Base-by-base conservation (phyloP, 495 filamentous ascomycete genomes). In the Neurospora tetraspora region DNA sequence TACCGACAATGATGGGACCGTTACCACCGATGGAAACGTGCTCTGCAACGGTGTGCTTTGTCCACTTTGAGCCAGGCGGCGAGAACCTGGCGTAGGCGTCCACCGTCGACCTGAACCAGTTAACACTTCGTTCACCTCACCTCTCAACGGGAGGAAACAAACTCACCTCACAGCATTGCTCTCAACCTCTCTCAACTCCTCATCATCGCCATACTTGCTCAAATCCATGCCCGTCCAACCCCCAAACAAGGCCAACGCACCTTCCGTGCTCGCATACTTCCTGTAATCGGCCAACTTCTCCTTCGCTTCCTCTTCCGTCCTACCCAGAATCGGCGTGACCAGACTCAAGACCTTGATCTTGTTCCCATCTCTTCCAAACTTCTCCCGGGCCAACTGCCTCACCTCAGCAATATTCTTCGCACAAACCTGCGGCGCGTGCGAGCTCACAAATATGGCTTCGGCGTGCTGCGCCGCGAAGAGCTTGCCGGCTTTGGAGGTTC, bases 211-310 rank as follows among this genome's bases (percentile, higher is more conserved):
- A 74, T 89, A 89, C 69, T 79, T 72, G 31, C 78, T 74, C 5
- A 89, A 80, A 77, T 90, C 88, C 20, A 89, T 83, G 3, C 87
- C 88, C 8, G 88, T 88, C 87, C 88, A 89, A n/a, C 88, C 88
- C 8, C 87, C 87, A 75, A 89, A 91, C 47, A 89, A 76, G 7
- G 87, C 86, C 37, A 88, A 77, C 4, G 85, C 88, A 3, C 88
- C 89, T 75, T 89, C 88, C n/a, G 78, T 80, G 61, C 86, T 86
- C 14, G 84, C 87, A 76, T 89, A 89, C 47, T 82, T 77, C 9
- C 83, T 68, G 65, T 83, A 85, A 27, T 87, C 86, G 0, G 77
- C 79, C n/a, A 84, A 78, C 75, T 89, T 89, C 0, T 78, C 85
- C 39, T 78, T 76, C 1, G 88, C 88, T 61, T 87, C 87, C 71